Percentiles rank a stretch among this genome's conserved stretches.
Evolutionary conservation across 179 eudicot species (phyloP).

Genomic region (Actinidia chinensis): DNA sequence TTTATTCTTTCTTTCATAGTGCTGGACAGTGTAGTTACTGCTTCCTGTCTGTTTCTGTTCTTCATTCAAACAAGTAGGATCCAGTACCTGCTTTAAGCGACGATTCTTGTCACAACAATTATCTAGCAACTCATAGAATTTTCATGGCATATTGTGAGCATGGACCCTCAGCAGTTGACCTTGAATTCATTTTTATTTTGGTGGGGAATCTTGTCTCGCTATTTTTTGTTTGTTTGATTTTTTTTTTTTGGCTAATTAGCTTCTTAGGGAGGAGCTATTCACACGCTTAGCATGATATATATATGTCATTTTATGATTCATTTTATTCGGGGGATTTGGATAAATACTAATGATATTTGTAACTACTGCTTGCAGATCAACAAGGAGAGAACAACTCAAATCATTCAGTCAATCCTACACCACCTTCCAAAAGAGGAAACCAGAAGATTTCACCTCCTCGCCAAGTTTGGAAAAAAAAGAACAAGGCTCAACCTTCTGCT

Average conservation of each 20-base stretch:
- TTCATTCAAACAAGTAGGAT: neutral
- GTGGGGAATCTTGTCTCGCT: no score
- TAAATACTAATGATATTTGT: neutral
- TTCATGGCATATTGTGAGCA: neutral
- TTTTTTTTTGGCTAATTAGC: no score
- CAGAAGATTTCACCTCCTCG: conserved; percentile 17
- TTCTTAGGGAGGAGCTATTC: no score
- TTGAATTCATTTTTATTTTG: no score
- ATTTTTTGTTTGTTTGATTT: no score
- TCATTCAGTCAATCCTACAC: neutral
- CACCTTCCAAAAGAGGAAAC: conserved; percentile 1
- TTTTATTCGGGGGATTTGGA: no score
- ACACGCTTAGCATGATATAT: no score
- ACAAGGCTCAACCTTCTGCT: conserved; percentile 5
- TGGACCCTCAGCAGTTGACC: no score
- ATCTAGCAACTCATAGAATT: neutral
- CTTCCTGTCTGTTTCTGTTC: neutral
- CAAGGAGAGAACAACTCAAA: neutral
- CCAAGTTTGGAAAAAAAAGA: conserved; percentile 12
- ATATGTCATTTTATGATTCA: no score
- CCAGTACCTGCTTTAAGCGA: conserved; percentile 2
- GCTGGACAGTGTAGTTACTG: neutral
- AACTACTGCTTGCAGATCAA: conserved; percentile 8
- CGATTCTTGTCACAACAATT: neutral
- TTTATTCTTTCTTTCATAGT: neutral